Evolutionary conservation across 371 early-diverging fungal genomes (phyloP).

Genomic region (Mortierella sp.): DNA sequence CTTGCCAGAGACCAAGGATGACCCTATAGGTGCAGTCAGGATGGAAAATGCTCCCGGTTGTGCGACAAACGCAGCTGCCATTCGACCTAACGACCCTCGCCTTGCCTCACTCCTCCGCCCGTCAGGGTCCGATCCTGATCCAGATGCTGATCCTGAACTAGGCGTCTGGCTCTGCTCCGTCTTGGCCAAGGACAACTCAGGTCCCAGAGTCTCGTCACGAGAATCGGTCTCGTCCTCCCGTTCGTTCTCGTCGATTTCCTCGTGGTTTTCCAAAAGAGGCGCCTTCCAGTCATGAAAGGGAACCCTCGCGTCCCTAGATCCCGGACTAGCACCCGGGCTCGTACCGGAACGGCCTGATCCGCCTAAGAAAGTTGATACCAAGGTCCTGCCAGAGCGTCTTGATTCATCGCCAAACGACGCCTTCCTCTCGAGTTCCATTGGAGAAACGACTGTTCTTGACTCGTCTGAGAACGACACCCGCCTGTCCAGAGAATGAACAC

Average conservation of each 20-base stretch:
- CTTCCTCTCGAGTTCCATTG: conserved; percentile 20
- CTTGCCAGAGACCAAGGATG: not conserved
- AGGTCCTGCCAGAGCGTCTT: conserved; percentile 28
- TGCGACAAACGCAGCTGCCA: conserved; percentile 49
- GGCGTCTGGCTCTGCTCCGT: not conserved
- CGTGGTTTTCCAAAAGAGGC: conserved; percentile 22
- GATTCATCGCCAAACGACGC: conserved; percentile 41
- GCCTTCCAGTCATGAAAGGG: conserved; percentile 11
- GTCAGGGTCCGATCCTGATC: not conserved
- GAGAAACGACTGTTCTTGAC: not conserved
- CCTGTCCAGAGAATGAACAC: conserved; percentile 19
- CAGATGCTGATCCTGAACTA: not conserved
- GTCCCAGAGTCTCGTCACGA: conserved; percentile 16
- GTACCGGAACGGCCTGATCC: conserved; percentile 15
- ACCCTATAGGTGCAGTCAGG: conserved; percentile 13
- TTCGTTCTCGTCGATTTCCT: conserved; percentile 11
- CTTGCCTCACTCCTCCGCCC: conserved; percentile 4
- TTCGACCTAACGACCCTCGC: conserved; percentile 42
- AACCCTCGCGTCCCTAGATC: not conserved
- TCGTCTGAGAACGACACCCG: conserved; percentile 40
- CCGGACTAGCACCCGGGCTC: not conserved
- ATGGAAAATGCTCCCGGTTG: conserved; percentile 51
- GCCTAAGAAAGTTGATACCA: conserved; percentile 16
- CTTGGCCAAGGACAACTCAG: conserved; percentile 15
- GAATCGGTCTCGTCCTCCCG: not conserved